phyloP scores from a whole-genome alignment of 768 basidiomycete species.

The Pisolithus sp. region DNA sequence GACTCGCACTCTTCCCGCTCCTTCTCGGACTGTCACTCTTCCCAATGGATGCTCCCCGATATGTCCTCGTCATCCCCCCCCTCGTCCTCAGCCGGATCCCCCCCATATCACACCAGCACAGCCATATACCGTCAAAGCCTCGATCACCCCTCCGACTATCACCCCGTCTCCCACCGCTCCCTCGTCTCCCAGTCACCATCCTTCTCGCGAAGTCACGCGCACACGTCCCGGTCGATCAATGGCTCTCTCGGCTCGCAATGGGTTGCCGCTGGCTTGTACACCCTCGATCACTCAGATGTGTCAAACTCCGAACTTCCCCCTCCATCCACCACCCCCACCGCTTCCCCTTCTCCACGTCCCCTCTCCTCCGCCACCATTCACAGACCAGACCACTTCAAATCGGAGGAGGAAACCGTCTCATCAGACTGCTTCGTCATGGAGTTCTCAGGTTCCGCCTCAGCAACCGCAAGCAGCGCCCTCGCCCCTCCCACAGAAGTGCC shows the following conservation, averaged over 20 bases:
- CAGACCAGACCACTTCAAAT: constrained; percentile 18
- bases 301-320: constrained; percentile 30
- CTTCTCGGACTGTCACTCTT: constrained; percentile 7
- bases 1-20: not conserved
- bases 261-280: constrained; percentile 25
- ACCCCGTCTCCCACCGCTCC: constrained; percentile 12
- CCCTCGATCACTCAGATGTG: constrained; percentile 28
- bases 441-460: constrained; percentile 22
- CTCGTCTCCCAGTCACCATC: constrained; percentile 8
- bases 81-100: constrained; percentile 17
- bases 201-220: constrained; percentile 10
- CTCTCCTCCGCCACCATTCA: constrained; percentile 28
- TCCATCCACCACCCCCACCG: constrained; percentile 23
- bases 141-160: constrained; percentile 17
- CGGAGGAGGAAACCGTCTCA: constrained; percentile 21
- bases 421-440: constrained; percentile 32
- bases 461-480: constrained; percentile 32
- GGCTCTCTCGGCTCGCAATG: constrained; percentile 14
- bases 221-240: constrained; percentile 8
- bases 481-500: constrained; percentile 63
- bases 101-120: constrained; percentile 6
- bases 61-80: constrained; percentile 19
- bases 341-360: constrained; percentile 30
- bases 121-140: constrained; percentile 10
- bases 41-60: constrained; percentile 12